Conservation (phyloP, 495 filamentous ascomycete species). For the Tirmania nivea region DNA sequence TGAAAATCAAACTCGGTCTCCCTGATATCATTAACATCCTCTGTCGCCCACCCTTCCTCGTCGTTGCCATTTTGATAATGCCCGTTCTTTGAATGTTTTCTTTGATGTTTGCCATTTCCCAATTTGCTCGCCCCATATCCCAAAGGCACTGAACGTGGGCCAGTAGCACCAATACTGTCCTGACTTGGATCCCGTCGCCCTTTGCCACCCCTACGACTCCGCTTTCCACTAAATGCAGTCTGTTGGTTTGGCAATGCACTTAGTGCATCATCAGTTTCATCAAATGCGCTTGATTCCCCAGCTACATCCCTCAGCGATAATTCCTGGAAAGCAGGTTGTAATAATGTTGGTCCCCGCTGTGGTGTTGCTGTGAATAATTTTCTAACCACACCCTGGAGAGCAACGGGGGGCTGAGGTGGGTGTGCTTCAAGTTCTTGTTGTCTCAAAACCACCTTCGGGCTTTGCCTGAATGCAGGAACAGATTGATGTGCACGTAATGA, state of each 20-base stretch:
- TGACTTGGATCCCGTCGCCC: conserved; percentile 16
- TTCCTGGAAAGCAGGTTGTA: not conserved
- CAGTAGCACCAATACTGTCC: conserved; percentile 53
- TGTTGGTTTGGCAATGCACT: not conserved
- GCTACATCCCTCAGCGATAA: not conserved
- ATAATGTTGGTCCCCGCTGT: not conserved
- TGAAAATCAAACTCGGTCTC: conserved; percentile 87
- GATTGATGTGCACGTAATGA: not conserved
- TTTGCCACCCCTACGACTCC: conserved; percentile 21
- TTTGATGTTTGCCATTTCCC: conserved; percentile 34
- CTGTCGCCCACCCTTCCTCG: conserved; percentile 84
- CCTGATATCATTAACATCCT: conserved; percentile 92
- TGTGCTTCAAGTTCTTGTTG: not conserved
- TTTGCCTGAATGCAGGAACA: not conserved
- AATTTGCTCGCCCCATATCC: conserved; percentile 35
- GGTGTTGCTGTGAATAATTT: not conserved
- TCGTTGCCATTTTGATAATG: conserved; percentile 23
- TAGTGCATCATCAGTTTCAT: conserved; percentile 17
- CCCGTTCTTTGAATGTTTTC: conserved; percentile 15
- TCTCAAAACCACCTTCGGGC: not conserved
- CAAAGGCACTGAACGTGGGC: conserved; percentile 35
- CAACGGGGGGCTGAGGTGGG: not conserved
- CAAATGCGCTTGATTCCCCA: conserved; percentile 16
- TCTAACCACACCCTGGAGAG: not conserved
- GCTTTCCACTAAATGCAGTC: conserved; percentile 12